Percentiles rank a stretch among this genome's conserved stretches.
These are phyloP conservation scores for Clitocybe nebularis DNA, from an alignment of 1,284 basidiomycete species.

Conservation along the genomic window DNA sequence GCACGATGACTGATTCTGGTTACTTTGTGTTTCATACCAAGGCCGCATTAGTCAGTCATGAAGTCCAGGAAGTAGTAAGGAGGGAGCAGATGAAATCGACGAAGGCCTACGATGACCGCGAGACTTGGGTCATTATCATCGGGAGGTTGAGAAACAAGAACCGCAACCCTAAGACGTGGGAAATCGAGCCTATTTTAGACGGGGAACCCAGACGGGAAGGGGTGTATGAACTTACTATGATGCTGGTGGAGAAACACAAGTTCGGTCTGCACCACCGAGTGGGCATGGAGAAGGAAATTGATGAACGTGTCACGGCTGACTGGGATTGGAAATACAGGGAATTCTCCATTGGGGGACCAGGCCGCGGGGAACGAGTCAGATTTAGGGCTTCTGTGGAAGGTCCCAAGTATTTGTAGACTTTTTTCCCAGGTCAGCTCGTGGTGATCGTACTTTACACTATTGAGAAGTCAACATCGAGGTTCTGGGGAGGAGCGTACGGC, in stretches of 20 bases:
- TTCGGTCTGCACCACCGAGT: neutral
- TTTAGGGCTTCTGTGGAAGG: neutral
- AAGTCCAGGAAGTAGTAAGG: neutral
- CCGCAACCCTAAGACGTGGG: neutral
- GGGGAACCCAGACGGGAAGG: no score
- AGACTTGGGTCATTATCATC: neutral
- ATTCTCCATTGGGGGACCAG: neutral
- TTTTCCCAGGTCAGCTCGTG: no score
- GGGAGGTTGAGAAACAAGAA: neutral
- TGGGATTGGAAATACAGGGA: neutral
- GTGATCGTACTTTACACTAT: no score
- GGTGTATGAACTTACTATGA: neutral
- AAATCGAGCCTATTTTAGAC: no score
- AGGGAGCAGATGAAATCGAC: neutral
- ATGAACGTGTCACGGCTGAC: neutral
- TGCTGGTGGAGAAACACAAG: neutral
- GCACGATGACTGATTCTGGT: neutral
- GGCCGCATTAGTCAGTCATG: neutral
- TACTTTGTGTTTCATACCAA: neutral
- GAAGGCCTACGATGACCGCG: neutral
- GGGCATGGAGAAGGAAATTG: neutral
- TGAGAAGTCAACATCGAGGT: no score
- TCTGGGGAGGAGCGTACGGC: no score
- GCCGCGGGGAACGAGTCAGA: neutral
- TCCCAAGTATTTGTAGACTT: neutral